Evolutionary conservation across 2,329 filamentous ascomycete species (phyloP).

Genomic region (Lecanicillium sp.): DNA sequence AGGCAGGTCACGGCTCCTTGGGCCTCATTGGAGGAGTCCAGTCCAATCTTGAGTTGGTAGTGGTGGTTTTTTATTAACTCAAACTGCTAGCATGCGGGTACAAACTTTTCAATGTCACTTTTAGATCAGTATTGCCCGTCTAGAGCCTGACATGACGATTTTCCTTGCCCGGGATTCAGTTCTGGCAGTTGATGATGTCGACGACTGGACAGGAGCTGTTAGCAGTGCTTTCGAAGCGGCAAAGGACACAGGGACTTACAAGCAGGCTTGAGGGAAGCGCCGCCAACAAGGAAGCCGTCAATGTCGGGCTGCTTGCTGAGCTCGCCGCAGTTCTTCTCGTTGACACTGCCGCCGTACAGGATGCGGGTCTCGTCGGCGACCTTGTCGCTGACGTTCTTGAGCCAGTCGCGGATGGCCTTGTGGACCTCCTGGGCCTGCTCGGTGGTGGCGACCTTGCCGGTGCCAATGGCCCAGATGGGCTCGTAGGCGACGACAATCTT

Average conservation of each 20-base stretch:
- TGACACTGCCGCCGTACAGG: conserved; percentile 94
- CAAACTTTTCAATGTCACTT: too few species aligned
- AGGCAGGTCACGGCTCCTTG: too few species aligned
- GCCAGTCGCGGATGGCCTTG: conserved; percentile 83
- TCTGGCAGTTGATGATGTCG: conserved; percentile 47
- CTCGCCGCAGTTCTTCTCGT: conserved; percentile 95
- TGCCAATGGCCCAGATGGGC: conserved; percentile 95
- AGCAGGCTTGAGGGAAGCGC: conserved; percentile 92
- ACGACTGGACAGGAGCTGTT: conserved; percentile 34
- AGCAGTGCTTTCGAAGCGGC: conserved; percentile 5
- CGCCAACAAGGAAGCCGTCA: conserved; percentile 95
- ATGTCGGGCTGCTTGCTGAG: conserved; percentile 90
- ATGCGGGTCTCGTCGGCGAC: conserved; percentile 84
- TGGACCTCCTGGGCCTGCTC: conserved; percentile 92
- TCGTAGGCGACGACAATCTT: conserved; percentile 97
- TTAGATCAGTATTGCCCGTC: too few species aligned
- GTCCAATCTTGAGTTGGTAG: too few species aligned
- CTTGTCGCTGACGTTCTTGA: conserved; percentile 67
- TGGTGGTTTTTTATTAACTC: too few species aligned
- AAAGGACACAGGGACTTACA: conserved; percentile 48
- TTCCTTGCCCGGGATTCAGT: too few species aligned
- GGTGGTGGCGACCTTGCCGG: conserved; percentile 84
- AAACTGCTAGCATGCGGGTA: too few species aligned
- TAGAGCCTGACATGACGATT: too few species aligned
- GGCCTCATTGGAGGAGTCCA: too few species aligned